These are phyloP conservation scores for Rhodotorula sphaerocarpa DNA, from an alignment of 768 basidiomycete genomes.

Conservation along the genomic window DNA sequence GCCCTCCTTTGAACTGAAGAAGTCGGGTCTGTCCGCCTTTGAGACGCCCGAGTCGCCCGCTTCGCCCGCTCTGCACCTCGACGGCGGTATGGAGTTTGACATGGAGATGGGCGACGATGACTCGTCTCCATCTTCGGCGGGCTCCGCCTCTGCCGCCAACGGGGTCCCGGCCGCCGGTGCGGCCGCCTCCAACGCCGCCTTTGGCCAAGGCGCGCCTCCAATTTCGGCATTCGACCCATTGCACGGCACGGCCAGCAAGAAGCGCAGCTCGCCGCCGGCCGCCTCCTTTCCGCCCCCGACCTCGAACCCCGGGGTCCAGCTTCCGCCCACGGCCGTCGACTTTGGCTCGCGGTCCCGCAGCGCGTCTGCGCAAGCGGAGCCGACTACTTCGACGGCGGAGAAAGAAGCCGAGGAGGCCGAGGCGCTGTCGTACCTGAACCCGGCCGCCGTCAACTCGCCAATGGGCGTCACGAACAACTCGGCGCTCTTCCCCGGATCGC, in stretches of 20 bases:
- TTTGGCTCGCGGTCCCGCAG: conserved; percentile 13
- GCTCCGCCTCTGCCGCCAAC: conserved; percentile 6
- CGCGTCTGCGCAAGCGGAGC: not conserved
- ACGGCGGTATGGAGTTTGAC: conserved; percentile 36
- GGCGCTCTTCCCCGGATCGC: too few relatives aligned
- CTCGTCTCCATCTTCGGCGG: conserved; percentile 19
- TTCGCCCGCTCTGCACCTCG: conserved; percentile 35
- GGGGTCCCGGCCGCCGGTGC: conserved; percentile 2
- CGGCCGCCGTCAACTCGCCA: conserved; percentile 2
- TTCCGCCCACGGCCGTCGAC: conserved; percentile 15
- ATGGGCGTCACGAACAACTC: too few relatives aligned
- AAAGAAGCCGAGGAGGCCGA: not conserved
- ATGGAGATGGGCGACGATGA: conserved; percentile 34
- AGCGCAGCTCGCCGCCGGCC: conserved; percentile 9
- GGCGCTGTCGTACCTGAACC: conserved; percentile 4
- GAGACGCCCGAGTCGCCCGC: conserved; percentile 40
- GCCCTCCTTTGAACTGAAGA: conserved; percentile 26
- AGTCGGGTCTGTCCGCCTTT: conserved; percentile 48
- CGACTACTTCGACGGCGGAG: conserved; percentile 8
- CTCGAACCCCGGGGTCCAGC: not conserved
- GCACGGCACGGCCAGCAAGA: conserved; percentile 11
- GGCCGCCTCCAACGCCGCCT: not conserved
- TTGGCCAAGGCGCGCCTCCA: too few relatives aligned
- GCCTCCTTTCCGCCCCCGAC: conserved; percentile 8
- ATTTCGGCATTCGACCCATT: conserved; percentile 13